Evolutionary conservation across 495 filamentous ascomycete species (phyloP), one percentile per base, ranked within the genome.

Genomic region (Chaetomium fimeti): DNA sequence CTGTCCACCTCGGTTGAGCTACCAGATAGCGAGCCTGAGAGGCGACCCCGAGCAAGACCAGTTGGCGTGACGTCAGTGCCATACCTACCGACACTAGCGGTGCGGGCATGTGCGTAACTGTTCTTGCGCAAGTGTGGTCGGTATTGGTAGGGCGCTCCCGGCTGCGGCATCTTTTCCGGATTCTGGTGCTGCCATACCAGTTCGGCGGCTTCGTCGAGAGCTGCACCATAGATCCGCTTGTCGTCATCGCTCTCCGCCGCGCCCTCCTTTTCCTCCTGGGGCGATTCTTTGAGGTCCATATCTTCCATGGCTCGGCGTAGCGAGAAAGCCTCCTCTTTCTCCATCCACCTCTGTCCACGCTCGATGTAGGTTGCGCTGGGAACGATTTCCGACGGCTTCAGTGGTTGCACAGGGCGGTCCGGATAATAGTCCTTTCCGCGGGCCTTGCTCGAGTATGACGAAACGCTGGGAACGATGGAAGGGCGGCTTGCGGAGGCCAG

Each of bases 141-240:
- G 76, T 86, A 91, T 25, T 79, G 81, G 68, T 88, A 91, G 25
- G 88, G 84, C 13, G 86, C 85, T 53, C 86, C 82, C 0, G 84
- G 81, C 28, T 84, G 74, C 1, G 82, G 84, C 0, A 86, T 83
- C 62, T 79, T 79, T 40, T 76, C 71, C 5, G 77, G 77, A 68
- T 94, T 85, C 68, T 89, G 85, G 70, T 96, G 92, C 71, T 87
- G 87, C 85, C 87, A 94, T 24, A 97, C 91, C 5, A 96, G 80
- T 69, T 96, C 89, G 4, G 91, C 88, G 1, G 92, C 92, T 73
- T 97, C 92, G 63, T 93, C 84, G 64, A 92, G 87, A 11, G 92
- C 92, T 25, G 89, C 90, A 11, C 84, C 74, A 68, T 93, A 88
- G 27, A 96, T 62, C 29, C 84, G 82, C 56, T 80, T 75, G 29